Conservation (phyloP, 2,329 filamentous ascomycete genomes). For the Clarireedia hainanense region DNA sequence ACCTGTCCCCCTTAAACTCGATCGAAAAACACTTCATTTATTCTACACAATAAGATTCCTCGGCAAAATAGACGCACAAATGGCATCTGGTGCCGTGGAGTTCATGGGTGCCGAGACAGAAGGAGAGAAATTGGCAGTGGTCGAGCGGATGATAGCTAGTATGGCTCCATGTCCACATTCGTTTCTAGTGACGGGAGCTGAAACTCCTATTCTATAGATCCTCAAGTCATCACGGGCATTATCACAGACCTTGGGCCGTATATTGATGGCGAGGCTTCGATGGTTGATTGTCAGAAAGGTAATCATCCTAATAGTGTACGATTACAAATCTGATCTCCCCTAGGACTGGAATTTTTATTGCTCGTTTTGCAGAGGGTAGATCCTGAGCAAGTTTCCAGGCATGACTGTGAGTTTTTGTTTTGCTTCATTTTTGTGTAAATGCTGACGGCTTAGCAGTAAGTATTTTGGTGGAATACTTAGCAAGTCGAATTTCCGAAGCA, state of each 20-base stretch:
- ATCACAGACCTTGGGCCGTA: conserved; percentile 6
- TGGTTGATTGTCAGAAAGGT: conserved; percentile 19
- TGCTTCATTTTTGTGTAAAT: not conserved
- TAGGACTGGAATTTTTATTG: conserved; percentile 15
- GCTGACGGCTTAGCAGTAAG: conserved; percentile 14
- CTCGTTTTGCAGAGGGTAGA: conserved; percentile 11
- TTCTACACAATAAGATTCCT: not conserved
- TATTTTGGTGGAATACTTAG: conserved; percentile 18
- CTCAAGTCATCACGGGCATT: not conserved
- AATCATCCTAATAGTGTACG: not conserved
- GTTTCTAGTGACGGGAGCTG: not conserved
- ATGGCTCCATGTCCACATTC: not conserved
- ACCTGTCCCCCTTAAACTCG: not conserved
- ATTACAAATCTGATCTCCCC: conserved; percentile 1
- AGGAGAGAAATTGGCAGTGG: not conserved
- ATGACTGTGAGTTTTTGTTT: conserved; percentile 11
- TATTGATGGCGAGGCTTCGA: conserved; percentile 4
- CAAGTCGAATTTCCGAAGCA: conserved; percentile 4
- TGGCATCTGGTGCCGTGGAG: not conserved
- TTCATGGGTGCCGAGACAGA: conserved; percentile 7
- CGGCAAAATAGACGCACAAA: not conserved
- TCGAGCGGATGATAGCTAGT: conserved; percentile 8
- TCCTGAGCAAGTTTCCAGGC: conserved; percentile 11
- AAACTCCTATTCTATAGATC: not conserved
- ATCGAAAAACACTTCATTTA: no score